phyloP scores from a whole-genome alignment of 176 grass and related monocot species.

The Rhynchospora tenuis region DNA sequence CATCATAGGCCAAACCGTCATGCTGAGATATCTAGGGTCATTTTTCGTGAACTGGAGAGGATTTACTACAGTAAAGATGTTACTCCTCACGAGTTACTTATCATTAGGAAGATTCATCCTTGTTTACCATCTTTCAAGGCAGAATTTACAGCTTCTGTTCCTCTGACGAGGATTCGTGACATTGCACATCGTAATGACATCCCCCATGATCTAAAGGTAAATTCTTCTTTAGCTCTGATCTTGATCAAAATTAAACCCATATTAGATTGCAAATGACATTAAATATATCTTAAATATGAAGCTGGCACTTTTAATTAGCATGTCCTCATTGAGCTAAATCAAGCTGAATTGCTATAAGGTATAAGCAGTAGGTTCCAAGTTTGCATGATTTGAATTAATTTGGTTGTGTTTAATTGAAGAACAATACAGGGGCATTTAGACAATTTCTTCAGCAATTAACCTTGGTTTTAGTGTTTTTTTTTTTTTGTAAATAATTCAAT shows the following conservation, averaged over 20 bases:
- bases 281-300: not conserved
- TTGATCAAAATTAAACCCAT: slow-evolving; percentile 7
- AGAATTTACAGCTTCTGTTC: slow-evolving; percentile 97
- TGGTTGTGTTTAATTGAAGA: slow-evolving; percentile 12
- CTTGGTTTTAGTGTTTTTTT: not conserved
- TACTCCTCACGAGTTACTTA: slow-evolving; percentile 60
- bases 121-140: slow-evolving; percentile 98
- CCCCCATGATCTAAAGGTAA: slow-evolving; percentile 91
- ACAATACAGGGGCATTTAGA: not conserved
- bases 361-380: not conserved
- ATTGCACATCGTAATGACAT: slow-evolving; percentile 95
- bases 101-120: slow-evolving; percentile 80
- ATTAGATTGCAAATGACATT: slow-evolving; percentile 3
- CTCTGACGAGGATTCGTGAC: slow-evolving; percentile 95
- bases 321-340: not conserved
- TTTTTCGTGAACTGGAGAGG: slow-evolving; percentile 83
- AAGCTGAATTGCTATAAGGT: not conserved
- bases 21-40: slow-evolving; percentile 85
- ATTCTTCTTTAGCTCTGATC: slow-evolving; percentile 9
- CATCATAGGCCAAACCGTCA: slow-evolving; percentile 85
- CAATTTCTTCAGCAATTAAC: not conserved
- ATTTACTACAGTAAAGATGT: slow-evolving; percentile 51
- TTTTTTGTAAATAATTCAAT: not conserved
- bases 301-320: not conserved
- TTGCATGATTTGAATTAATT: not conserved